Base-by-base conservation (phyloP, 164 flowering plant genomes). In the Magnolia kwangsiensis region DNA sequence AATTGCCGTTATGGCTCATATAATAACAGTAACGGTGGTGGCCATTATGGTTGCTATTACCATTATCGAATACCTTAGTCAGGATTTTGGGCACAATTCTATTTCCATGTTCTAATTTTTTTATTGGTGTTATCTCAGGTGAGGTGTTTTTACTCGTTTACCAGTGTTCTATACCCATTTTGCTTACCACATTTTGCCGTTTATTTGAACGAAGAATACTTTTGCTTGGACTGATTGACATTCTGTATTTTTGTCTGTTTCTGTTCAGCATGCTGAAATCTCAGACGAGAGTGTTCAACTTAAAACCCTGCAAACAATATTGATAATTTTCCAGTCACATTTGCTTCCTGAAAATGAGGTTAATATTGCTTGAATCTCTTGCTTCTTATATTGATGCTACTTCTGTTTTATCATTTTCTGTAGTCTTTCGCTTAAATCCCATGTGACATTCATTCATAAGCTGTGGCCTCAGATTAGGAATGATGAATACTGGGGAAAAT, bases 261-360 rank as follows among this genome's bases (percentile, higher is more conserved):
- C 31, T 68, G 9, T 14, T 24, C 85, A 96, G 99, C 99, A 96
- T 89, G 91, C 95, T 80, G 99, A 94, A 80, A 90, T 94, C 90
- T 81, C 88, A 27, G 98, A 96, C 84, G 99, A 94, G 79, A 88
- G 71, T 81, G 89, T 93, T 78, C 98, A 96, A 71, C 90, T 96
- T 8, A 96, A 94, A 89, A 94, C 98, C 45, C 83, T 96, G 23
- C 99, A 96, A 76, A 94, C 99, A 50, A 85, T 96, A 77, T 86
- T 94, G 20, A 91, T 93, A 63, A 89, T 96, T 85, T 91, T 92
- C 68, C 98, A 96, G 84, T 94, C 98, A 27, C 91, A 87, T 49
- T 80, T 96, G 77, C 96, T 83, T 84, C 99, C 99, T 79, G 92
- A 91, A 81, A 85, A 82, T 83, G 97, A 96, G 98, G 98, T 96